Evolutionary conservation across 805 yeast genomes (phyloP).

Genomic region (Teunomyces gatunensis): DNA sequence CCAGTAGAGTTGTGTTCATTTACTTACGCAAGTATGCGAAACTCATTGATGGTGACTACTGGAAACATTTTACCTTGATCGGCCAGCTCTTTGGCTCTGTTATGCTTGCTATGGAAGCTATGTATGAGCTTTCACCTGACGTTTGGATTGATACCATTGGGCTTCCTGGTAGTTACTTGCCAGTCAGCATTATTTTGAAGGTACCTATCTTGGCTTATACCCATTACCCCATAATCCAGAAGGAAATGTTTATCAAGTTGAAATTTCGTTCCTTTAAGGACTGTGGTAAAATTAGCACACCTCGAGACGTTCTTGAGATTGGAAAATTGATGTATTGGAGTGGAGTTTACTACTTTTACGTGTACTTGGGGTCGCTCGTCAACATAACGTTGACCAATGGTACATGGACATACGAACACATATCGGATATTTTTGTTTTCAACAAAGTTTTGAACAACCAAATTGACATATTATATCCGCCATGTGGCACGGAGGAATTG

Average conservation of each 20-base stretch:
- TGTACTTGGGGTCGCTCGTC: constrained; percentile 63
- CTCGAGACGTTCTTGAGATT: constrained; percentile 17
- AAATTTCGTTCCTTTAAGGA: constrained; percentile 22
- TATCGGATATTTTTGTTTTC: constrained; percentile 59
- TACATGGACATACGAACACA: constrained; percentile 86
- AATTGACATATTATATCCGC: constrained; percentile 71
- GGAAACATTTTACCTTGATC: constrained; percentile 76
- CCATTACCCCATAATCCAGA: constrained; percentile 91
- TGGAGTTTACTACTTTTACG: constrained; percentile 59
- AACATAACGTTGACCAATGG: constrained; percentile 75
- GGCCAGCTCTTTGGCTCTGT: constrained; percentile 88
- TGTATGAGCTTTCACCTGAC: constrained; percentile 71
- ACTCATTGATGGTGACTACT: constrained; percentile 65
- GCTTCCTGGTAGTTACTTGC: constrained; percentile 79
- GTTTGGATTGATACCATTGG: constrained; percentile 96
- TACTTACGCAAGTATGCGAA: constrained; percentile 51
- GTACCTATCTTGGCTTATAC: constrained; percentile 84
- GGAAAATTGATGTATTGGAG: constrained; percentile 66
- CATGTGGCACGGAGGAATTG: constrained; percentile 70
- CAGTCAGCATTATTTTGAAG: constrained; percentile 52
- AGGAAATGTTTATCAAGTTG: constrained; percentile 77
- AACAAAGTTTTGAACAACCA: constrained; percentile 24
- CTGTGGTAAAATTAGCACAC: constrained; percentile 16
- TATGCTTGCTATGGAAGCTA: constrained; percentile 66
- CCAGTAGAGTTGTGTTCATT: constrained; percentile 56